These are phyloP conservation scores for Drosera capensis DNA, from an alignment of 148 eudicot genomes.

Conservation along the genomic window DNA sequence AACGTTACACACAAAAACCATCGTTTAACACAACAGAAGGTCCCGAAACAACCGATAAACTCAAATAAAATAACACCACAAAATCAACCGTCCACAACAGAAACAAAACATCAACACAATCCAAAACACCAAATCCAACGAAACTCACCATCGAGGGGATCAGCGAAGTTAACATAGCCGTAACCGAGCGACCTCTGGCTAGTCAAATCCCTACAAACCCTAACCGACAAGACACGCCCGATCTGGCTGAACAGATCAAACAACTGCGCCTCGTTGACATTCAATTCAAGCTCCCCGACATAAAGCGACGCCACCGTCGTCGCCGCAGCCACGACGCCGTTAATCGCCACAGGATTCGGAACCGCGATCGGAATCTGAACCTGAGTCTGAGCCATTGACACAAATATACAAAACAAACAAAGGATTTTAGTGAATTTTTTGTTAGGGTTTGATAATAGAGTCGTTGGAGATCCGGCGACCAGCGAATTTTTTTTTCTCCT, in stretches of 20 bases:
- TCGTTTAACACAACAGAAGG: too few relatives aligned
- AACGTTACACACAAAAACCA: too few relatives aligned
- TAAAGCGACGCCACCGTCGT: constrained; percentile 55
- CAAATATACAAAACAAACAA: too few relatives aligned
- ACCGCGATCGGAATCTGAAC: constrained; percentile 15
- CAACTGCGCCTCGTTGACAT: constrained; percentile 73
- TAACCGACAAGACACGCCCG: constrained; percentile 77
- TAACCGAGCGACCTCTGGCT: constrained; percentile 68
- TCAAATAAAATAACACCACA: too few relatives aligned
- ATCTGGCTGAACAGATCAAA: constrained; percentile 76
- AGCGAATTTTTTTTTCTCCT: too few relatives aligned
- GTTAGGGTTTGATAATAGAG: too few relatives aligned
- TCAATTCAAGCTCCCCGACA: constrained; percentile 71
- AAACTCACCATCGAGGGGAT: constrained; percentile 52
- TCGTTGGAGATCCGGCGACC: too few relatives aligned
- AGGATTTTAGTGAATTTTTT: too few relatives aligned
- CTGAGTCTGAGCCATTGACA: constrained; percentile 65
- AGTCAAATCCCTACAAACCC: constrained; percentile 71
- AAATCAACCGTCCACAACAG: too few relatives aligned
- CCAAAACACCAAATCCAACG: not conserved
- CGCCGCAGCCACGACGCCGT: constrained; percentile 4
- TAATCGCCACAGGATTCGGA: constrained; percentile 8
- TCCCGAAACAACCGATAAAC: too few relatives aligned
- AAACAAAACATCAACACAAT: too few relatives aligned
- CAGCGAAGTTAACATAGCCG: constrained; percentile 67